Evolutionary conservation across 139 green algal genomes (phyloP).

Genomic region (Micractinium conductrix): DNA sequence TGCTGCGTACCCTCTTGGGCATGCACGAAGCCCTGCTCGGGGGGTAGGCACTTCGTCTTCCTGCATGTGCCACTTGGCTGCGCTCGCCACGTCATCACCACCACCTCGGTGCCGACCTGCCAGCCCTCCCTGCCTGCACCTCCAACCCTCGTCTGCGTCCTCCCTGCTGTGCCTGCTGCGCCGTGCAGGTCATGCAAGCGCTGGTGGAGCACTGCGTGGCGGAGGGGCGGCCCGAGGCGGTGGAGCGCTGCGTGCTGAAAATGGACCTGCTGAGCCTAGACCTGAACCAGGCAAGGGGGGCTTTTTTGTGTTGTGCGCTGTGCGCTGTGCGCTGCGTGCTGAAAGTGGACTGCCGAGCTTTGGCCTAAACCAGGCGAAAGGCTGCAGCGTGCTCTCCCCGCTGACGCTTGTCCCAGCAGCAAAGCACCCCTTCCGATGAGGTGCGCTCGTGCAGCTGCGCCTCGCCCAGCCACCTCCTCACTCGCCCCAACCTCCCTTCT

Average conservation of each 20-base stretch:
- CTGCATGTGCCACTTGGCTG: too few species aligned
- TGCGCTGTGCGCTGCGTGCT: too few species aligned
- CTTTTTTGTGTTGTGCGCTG: too few species aligned
- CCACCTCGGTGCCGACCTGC: neutral
- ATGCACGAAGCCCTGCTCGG: too few species aligned
- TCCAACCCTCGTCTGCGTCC: neutral
- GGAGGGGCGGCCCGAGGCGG: constrained; percentile 52
- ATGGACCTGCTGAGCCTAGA: constrained; percentile 88
- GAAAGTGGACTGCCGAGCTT: too few species aligned
- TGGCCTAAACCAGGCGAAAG: too few species aligned
- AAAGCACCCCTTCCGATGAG: too few species aligned
- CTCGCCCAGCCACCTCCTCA: neutral
- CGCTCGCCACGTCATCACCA: neutral
- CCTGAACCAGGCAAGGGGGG: constrained; percentile 78
- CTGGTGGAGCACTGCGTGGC: constrained; percentile 82
- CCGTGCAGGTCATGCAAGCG: constrained; percentile 68
- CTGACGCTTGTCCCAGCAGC: too few species aligned
- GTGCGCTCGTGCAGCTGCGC: neutral
- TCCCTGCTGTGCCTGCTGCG: neutral
- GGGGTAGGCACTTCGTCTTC: too few species aligned
- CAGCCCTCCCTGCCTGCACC: neutral
- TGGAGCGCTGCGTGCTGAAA: constrained; percentile 89
- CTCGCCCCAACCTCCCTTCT: neutral
- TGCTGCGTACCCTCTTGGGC: too few species aligned
- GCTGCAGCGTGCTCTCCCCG: too few species aligned